Conservation (phyloP, 805 yeast genomes). For the Yamadazyma sp. region DNA sequence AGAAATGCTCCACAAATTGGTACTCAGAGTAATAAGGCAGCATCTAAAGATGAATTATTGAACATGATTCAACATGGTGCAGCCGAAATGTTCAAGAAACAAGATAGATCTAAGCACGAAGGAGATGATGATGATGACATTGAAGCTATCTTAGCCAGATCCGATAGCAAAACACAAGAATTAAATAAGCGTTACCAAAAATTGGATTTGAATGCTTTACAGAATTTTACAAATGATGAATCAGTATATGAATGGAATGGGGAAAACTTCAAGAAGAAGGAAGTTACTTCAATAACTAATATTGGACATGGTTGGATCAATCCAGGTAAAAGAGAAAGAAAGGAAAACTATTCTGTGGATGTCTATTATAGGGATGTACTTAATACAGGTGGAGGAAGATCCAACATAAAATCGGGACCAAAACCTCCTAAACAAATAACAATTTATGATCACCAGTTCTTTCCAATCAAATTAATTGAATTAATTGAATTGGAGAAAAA, state of each 20-base stretch:
- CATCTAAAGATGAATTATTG: conserved; percentile 67
- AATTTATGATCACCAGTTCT: conserved; percentile 88
- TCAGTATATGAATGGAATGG: conserved; percentile 88
- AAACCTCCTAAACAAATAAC: conserved; percentile 81
- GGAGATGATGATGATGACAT: conserved; percentile 52
- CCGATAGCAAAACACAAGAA: conserved; percentile 62
- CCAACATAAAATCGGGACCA: conserved; percentile 52
- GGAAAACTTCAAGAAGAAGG: conserved; percentile 71
- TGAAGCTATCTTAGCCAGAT: conserved; percentile 55
- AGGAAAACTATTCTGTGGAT: conserved; percentile 83
- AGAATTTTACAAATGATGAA: conserved; percentile 65
- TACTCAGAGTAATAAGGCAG: conserved; percentile 35
- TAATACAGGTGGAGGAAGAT: conserved; percentile 61
- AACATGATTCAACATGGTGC: conserved; percentile 87
- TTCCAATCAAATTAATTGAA: conserved; percentile 70
- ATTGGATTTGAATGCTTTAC: conserved; percentile 73
- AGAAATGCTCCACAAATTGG: conserved; percentile 37
- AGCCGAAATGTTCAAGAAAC: conserved; percentile 47
- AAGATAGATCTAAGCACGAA: conserved; percentile 24
- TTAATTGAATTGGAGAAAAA: conserved; percentile 79
- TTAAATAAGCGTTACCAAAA: conserved; percentile 62
- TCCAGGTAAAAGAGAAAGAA: conserved; percentile 81
- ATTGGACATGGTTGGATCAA: conserved; percentile 70
- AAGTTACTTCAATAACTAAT: conserved; percentile 44
- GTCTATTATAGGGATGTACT: conserved; percentile 80